These are phyloP conservation scores for Backusella morwellensis DNA, from an alignment of 192 early-diverging fungal genomes.

Conservation along the genomic window DNA sequence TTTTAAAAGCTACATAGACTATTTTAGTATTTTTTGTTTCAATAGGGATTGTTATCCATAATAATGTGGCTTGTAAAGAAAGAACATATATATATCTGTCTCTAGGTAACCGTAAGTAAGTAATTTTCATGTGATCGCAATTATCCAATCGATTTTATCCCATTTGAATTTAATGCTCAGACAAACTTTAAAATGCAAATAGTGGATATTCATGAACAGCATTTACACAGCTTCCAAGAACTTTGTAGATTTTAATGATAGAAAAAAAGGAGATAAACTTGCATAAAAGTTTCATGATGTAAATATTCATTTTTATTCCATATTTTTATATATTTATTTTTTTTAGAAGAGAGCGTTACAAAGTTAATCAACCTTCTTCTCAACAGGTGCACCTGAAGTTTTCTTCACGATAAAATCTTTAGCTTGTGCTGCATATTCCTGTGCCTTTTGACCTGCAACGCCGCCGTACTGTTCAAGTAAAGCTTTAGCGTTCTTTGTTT, in stretches of 20 bases:
- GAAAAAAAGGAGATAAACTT: background rate
- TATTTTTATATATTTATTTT: background rate
- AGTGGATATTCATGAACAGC: background rate
- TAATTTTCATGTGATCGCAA: background rate
- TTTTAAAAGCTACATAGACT: background rate
- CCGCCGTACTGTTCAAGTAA: constrained; percentile 29
- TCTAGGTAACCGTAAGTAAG: background rate
- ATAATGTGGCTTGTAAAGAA: background rate
- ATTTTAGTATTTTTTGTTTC: background rate
- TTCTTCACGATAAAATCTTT: constrained; percentile 16
- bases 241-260: background rate
- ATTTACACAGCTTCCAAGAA: background rate
- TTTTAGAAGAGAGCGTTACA: background rate
- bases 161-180: background rate
- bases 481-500: constrained; percentile 20
- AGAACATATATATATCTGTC: background rate
- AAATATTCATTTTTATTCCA: background rate
- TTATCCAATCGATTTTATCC: background rate
- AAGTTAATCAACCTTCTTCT: constrained; percentile 10
- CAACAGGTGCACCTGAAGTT: background rate
- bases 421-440: constrained; percentile 26
- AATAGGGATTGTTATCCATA: background rate
- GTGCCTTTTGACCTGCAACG: constrained; percentile 24
- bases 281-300: background rate
- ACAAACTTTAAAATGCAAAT: background rate